These are phyloP conservation scores for Phytophthora sp. DNA, from an alignment of 352 stramenopile genomes.

Conservation along the genomic window DNA sequence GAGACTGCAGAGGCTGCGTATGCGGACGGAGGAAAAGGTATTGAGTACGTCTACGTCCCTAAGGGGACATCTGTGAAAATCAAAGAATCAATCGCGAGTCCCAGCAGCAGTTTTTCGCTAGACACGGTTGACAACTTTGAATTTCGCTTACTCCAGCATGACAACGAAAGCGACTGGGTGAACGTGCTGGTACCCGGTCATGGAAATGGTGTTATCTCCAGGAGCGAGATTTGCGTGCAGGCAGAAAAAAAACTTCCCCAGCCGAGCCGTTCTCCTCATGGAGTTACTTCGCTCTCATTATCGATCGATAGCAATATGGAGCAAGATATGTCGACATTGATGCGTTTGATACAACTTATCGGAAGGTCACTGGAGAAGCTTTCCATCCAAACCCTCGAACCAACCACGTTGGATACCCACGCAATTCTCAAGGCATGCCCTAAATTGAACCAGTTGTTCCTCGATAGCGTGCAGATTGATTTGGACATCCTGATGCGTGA, in stretches of 20 bases:
- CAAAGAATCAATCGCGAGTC: conserved; percentile 22
- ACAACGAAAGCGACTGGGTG: conserved; percentile 25
- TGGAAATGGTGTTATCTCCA: conserved; percentile 29
- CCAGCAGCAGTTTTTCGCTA: conserved; percentile 9
- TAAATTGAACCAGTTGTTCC: conserved; percentile 27
- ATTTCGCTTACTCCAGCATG: conserved; percentile 30
- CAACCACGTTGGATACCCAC: conserved; percentile 14
- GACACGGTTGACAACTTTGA: conserved; percentile 23
- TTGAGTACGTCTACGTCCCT: conserved; percentile 15
- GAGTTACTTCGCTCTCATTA: conserved; percentile 31
- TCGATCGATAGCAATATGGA: conserved; percentile 28
- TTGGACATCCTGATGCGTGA: conserved; percentile 24
- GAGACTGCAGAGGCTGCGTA: conserved; percentile 12
- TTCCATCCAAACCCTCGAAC: conserved; percentile 21
- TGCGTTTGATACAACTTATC: conserved; percentile 28
- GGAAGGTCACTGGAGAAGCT: conserved; percentile 21
- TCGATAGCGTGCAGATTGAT: conserved; percentile 35
- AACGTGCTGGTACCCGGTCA: conserved; percentile 42
- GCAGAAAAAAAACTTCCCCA: not conserved
- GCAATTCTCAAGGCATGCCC: conserved; percentile 22
- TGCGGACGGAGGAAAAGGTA: not conserved
- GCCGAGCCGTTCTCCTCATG: not conserved
- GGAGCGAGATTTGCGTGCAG: not conserved
- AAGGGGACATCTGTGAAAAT: conserved; percentile 24
- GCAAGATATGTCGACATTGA: conserved; percentile 1